Evolutionary conservation across 2,329 filamentous ascomycete genomes (phyloP), one percentile per base, ranked within the genome.

Genomic region (Myrmaecium sp.): DNA sequence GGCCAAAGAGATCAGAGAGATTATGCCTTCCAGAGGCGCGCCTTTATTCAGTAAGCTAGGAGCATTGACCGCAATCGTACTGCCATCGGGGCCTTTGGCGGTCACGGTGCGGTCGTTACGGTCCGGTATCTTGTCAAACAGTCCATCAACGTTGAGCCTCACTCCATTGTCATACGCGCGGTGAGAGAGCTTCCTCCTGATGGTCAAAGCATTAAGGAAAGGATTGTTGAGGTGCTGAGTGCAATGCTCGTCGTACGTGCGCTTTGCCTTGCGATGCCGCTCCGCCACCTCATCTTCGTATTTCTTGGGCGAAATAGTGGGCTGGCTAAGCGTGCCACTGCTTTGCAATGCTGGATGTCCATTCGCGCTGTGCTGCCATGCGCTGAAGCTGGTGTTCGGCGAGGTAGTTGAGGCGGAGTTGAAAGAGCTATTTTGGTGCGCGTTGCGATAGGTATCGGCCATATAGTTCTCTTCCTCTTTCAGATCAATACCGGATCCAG

Each of bases 391-490:
- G 25, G 47, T 51, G 31, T 56, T 54, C n/a, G 52, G 50, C 2
- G 51, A 49, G 6, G 40, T 17, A 11, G 48, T 51, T 3, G 25
- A 17, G 2, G 29, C 25, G 4, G 47, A 46, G 4, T 47, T 49
- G 38, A 52, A 61, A 6, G 61, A 62, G 28, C 58, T 52, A 31
- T 51, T 39, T 39, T 56, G 48, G 44, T 62, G 43, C 44, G 58
- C 43, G 44, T 52, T 55, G 23, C 68, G 65, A 43, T 72, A 75
- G 30, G 71, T 60, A 32, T 70, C 72, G 23, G 80, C 74, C 49
- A 89, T 62, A 37, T 72, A 79, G 39, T 83, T 79, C 43, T 91
- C 81, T 49, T 93, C 84, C 36, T 82, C 82, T 31, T 76, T 73
- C 24, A 93, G 54, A 55, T 93, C 80, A 35, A 94, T 82, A 26